Evolutionary conservation across 179 eudicot genomes (phyloP), one percentile per base, ranked within the genome.

Genomic region (Silene coronaria): DNA sequence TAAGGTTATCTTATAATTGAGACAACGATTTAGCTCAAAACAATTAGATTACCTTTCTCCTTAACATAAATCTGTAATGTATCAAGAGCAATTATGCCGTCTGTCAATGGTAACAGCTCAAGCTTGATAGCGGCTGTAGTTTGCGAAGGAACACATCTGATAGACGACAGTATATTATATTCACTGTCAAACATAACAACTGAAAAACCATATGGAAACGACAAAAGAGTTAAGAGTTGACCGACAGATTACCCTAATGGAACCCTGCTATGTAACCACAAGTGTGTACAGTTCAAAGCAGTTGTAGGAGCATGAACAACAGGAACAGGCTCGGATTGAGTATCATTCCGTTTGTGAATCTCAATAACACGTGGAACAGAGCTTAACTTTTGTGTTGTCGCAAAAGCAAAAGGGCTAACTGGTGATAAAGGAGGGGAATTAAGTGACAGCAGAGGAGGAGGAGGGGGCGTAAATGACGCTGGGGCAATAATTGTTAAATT

Each of bases 61-160:
- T 89, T 90, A 23, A 89, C 91, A 80, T 80, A 75, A 74, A 95
- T 86, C 82, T 89, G 95, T 75, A 95, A 85, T 76, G 97, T 92
- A 82, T 95, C 97, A 66, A 95, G 96, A 11, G 95, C 87, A 73
- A 95, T 95, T 78, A 95, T 90, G 76, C 99, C 99, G 83, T 95
- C 99, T 6, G 95, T 95, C 86, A 95, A 70, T n/a, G 99, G 99
- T 27, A 95, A 90, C 67, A 95, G 80, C 86, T 91, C 91, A 76
- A 95, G 97, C 87, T 95, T 95, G 84, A 95, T 86, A 57, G 89
- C 92, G 62, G 97, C 88, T 3, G 91, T 88, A 53, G 97, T 92
- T 74, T 88, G 92, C 76, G 96, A 79, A 77, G 97, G 99, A 76
- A 95, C 89, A 53, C 90, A 90, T 80, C 99, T 95, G 88, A 76